phyloP scores from a whole-genome alignment of 2,329 filamentous ascomycete species.

The Penicillium concentricum region DNA sequence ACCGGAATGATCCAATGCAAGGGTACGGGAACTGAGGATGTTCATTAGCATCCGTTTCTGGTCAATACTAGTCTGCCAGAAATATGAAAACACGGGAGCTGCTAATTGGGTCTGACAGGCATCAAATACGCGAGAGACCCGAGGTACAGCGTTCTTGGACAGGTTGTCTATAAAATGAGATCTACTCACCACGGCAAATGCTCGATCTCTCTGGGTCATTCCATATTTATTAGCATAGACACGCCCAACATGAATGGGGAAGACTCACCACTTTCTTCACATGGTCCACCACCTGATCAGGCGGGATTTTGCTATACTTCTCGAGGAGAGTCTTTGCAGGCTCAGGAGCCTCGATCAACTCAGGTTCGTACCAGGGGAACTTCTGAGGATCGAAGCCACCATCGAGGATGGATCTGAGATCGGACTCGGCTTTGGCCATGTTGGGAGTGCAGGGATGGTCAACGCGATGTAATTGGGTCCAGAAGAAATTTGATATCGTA shows the following conservation, averaged over 20 bases:
- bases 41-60: background rate
- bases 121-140: background rate
- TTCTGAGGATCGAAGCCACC: conserved; percentile 8
- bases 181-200: conserved; percentile 18
- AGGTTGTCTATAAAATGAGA: background rate
- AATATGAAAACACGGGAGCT: background rate
- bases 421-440: conserved; percentile 16
- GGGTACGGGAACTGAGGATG: conserved; percentile 22
- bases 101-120: background rate
- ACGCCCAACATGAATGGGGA: background rate
- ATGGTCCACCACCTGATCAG: conserved; percentile 15
- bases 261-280: conserved; percentile 18
- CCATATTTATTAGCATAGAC: background rate
- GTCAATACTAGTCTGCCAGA: background rate
- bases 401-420: conserved; percentile 12
- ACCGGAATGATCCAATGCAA: conserved; percentile 24
- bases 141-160: background rate
- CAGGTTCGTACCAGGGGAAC: conserved; percentile 19
- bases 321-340: conserved; percentile 18
- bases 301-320: conserved; percentile 19
- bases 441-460: background rate
- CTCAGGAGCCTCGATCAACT: conserved; percentile 14
- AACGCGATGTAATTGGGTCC: background rate
- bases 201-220: conserved; percentile 18
- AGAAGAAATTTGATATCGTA: background rate